These are phyloP conservation scores for Senna siamea DNA, from an alignment of 306 rosid genomes.

Conservation along the genomic window DNA sequence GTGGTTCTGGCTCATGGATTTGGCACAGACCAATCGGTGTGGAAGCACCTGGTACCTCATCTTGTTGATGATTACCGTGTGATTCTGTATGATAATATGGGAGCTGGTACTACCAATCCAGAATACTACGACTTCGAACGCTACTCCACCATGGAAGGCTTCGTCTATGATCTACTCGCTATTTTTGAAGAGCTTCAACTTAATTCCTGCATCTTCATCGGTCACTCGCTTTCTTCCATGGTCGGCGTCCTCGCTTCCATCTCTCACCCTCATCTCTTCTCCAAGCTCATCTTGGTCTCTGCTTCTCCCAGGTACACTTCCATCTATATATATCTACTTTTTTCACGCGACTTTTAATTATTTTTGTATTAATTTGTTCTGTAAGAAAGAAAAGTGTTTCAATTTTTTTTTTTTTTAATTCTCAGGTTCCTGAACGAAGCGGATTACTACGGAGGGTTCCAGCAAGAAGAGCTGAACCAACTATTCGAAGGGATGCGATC, in stretches of 20 bases:
- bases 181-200: conserved; percentile 61
- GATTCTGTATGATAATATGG: conserved; percentile 70
- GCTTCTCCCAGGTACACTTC: conserved; percentile 59
- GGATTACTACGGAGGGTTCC: conserved; percentile 41
- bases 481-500: conserved; percentile 36
- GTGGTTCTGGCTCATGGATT: conserved; percentile 69
- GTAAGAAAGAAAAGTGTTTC: too few species aligned
- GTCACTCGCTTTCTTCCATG: conserved; percentile 77
- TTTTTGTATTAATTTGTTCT: too few species aligned
- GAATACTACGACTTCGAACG: conserved; percentile 71
- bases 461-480: conserved; percentile 40
- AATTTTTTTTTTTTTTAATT: too few species aligned
- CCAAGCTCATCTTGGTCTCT: conserved; percentile 63
- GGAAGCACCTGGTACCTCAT: conserved; percentile 76
- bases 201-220: conserved; percentile 61
- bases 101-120: conserved; percentile 76
- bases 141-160: conserved; percentile 60
- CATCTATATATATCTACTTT: background rate
- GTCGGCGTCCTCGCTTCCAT: conserved; percentile 62
- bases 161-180: conserved; percentile 58
- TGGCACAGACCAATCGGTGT: conserved; percentile 81
- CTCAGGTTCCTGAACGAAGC: conserved; percentile 40
- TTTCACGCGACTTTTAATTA: background rate
- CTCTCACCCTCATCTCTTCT: conserved; percentile 63
- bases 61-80: conserved; percentile 57